phyloP scores from a whole-genome alignment of 2,329 filamentous ascomycete genomes.

The Chaetomium sp. region DNA sequence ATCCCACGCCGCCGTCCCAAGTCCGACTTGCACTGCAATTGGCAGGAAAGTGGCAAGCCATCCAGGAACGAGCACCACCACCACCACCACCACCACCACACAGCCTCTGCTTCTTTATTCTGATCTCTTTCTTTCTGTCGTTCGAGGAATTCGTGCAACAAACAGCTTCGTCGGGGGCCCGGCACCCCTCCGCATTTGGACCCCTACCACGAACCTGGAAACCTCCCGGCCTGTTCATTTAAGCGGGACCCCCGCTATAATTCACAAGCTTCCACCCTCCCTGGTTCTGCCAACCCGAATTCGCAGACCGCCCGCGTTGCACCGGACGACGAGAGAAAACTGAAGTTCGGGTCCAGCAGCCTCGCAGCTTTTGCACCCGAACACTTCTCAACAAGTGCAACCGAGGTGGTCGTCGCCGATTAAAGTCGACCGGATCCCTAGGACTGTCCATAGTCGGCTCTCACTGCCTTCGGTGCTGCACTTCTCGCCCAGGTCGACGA shows the following conservation, averaged over 20 bases:
- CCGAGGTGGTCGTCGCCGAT: conserved; percentile 25
- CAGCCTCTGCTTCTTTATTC: conserved; percentile 18
- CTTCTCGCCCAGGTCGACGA: not conserved
- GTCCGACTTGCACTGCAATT: not conserved
- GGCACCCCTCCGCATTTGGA: conserved; percentile 4
- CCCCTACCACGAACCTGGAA: conserved; percentile 3
- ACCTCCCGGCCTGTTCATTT: conserved; percentile 22
- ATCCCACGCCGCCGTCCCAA: not conserved
- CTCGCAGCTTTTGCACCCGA: conserved; percentile 23
- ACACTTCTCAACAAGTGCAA: conserved; percentile 21
- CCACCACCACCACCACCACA: not conserved
- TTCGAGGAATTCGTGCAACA: conserved; percentile 20
- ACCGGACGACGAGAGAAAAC: conserved; percentile 38
- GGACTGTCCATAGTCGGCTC: not conserved
- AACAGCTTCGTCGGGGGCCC: conserved; percentile 5
- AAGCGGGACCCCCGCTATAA: conserved; percentile 35
- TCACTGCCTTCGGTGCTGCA: not conserved
- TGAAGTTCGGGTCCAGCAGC: conserved; percentile 30
- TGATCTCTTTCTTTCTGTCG: conserved; percentile 2
- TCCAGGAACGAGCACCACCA: not conserved
- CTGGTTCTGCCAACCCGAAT: conserved; percentile 31
- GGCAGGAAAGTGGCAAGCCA: conserved; percentile 1
- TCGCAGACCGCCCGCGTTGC: conserved; percentile 38
- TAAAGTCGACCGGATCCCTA: conserved; percentile 24
- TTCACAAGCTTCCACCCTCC: conserved; percentile 27